These are phyloP conservation scores for Pseudofabraea citricarpa DNA, from an alignment of 2,329 filamentous ascomycete genomes.

Conservation along the genomic window DNA sequence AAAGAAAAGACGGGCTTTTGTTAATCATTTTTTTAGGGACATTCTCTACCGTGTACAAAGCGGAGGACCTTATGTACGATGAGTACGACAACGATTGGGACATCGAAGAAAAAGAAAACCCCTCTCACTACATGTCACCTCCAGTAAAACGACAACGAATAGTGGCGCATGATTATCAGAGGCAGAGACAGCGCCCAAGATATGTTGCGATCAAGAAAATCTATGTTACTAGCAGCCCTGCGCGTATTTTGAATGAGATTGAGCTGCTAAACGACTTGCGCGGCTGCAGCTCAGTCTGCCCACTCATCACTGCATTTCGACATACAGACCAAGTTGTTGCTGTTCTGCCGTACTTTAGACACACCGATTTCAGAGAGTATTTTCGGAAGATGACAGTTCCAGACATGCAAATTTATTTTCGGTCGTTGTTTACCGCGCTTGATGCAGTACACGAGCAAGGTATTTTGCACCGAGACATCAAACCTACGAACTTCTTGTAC, in stretches of 20 bases:
- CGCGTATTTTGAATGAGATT: conserved; percentile 92
- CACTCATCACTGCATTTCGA: conserved; percentile 94
- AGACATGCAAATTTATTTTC: conserved; percentile 87
- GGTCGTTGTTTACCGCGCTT: conserved; percentile 81
- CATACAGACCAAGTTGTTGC: conserved; percentile 92
- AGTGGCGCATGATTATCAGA: conserved; percentile 22
- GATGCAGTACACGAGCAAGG: conserved; percentile 74
- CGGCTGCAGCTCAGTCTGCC: conserved; percentile 80
- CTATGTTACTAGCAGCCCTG: conserved; percentile 93
- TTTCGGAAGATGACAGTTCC: conserved; percentile 83
- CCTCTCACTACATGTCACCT: conserved; percentile 63
- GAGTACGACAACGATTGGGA: conserved; percentile 87
- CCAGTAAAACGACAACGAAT: conserved; percentile 50
- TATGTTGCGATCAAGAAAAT: conserved; percentile 99
- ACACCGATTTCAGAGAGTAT: conserved; percentile 91
- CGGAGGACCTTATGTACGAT: conserved; percentile 85
- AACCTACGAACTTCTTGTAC: conserved; percentile 96
- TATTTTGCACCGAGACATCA: conserved; percentile 94
- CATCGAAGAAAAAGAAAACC: conserved; percentile 55
- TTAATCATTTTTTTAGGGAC: conserved; percentile 57
- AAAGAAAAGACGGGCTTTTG: neutral
- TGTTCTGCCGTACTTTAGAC: conserved; percentile 90
- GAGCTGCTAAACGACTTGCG: conserved; percentile 86
- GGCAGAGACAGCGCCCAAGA: conserved; percentile 50
- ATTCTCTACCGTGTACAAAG: conserved; percentile 98